Base-by-base conservation (phyloP, 345 rosid species). In the Trapa bicornis region DNA sequence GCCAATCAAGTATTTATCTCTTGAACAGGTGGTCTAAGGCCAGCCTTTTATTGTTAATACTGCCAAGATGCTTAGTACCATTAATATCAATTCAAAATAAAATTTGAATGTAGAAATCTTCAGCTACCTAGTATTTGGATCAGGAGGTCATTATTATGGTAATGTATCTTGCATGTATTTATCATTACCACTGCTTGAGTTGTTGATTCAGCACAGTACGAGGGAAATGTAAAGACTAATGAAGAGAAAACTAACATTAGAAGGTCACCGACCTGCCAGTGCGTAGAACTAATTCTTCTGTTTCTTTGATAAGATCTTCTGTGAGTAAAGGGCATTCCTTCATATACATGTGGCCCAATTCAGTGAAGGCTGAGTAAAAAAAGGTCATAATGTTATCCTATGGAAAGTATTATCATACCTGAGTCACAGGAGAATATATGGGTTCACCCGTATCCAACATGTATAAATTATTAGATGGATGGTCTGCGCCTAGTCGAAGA, bases 381-480 rank as follows among this genome's bases (percentile, higher is more conserved):
- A 16, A 22, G 7, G 50, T n/a, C 42, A 75, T 50, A 52, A 37
- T 69, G 67, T 75, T 37, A 32, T 43, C 12, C 29, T 39, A 13
- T 70, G 45, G 41, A 61, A 68, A 69, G 48, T 37, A 64, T 61
- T 65, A 69, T 53, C 83, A 63, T 71, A 90, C 99, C 99, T 94
- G 99, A 6, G 88, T 77, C 67, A 87, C 75, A 48, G 99, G 97
- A 53, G 88, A 74, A 74, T 88, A 94, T 71, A 94, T 79, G 67
- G 87, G 95, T 80, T 94, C 99, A 47, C 89, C 91, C 61, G 91
- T 94, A 79, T 91, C 96, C 84, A 94, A 80, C 95, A 94, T 84
- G 71, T 77, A 82, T 72, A 94, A 76, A 80, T 81, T 81, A 57
- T 79, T 78, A 72, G 86, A 77, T 57, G 65, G 83, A 61, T 61